Conservation (phyloP, 2,329 filamentous ascomycete genomes). For the Ceratocystis albifundus region DNA sequence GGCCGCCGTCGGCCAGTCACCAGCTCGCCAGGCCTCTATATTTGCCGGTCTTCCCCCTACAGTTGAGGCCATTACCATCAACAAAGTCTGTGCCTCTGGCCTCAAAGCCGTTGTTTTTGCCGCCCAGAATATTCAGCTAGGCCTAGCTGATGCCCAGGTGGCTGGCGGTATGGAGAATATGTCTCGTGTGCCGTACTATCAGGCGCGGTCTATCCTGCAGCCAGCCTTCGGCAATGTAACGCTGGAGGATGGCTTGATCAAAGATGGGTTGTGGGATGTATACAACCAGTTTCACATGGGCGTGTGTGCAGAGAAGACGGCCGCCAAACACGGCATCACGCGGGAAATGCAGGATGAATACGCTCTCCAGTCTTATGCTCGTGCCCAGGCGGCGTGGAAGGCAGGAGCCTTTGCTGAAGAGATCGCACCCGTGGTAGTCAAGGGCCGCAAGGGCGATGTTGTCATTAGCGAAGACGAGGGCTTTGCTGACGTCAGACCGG, state of each 20-base stretch:
- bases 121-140: constrained; percentile 88
- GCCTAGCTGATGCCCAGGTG: constrained; percentile 74
- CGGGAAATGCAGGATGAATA: constrained; percentile 85
- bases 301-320: constrained; percentile 88
- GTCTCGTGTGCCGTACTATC: constrained; percentile 84
- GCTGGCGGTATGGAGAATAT: constrained; percentile 98
- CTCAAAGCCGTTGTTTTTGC: constrained; percentile 85
- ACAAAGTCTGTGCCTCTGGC: constrained; percentile 95
- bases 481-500: constrained; percentile 72
- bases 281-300: constrained; percentile 98
- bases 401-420: constrained; percentile 75
- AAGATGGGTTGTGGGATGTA: constrained; percentile 90
- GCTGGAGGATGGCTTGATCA: constrained; percentile 83
- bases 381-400: constrained; percentile 83
- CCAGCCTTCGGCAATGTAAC: constrained; percentile 79
- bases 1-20: constrained; percentile 73
- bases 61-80: constrained; percentile 83
- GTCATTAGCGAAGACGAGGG: constrained; percentile 77
- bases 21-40: constrained; percentile 79
- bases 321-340: constrained; percentile 70
- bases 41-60: constrained; percentile 74
- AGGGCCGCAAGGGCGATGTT: constrained; percentile 70
- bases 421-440: constrained; percentile 76
- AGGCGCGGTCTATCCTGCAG: constrained; percentile 67
- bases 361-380: constrained; percentile 77